A percentile compares a stretch with the other conserved stretches of the same genome.
These are phyloP conservation scores for Eragrostis curvula DNA, from an alignment of 176 grass and related monocot species.

Conservation along the genomic window DNA sequence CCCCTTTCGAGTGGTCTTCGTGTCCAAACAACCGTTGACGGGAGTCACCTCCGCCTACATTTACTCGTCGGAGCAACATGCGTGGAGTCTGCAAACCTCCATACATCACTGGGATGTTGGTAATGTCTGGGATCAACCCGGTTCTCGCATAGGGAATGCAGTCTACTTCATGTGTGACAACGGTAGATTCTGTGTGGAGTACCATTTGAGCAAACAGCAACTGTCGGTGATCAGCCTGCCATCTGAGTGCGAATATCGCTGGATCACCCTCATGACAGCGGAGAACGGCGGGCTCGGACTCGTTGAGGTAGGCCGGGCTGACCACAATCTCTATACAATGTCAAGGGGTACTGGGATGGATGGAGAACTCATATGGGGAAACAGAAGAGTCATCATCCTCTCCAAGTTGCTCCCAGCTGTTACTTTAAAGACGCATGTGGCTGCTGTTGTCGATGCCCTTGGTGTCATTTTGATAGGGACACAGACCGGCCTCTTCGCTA, in stretches of 20 bases:
- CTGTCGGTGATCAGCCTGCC: background rate
- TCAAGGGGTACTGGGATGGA: background rate
- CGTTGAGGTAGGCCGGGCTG: background rate
- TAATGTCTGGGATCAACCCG: background rate
- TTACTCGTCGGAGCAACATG: background rate
- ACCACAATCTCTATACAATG: background rate
- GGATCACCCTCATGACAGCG: background rate
- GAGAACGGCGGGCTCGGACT: background rate
- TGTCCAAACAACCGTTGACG: background rate
- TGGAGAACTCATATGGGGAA: background rate
- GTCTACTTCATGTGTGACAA: background rate
- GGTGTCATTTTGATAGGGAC: background rate
- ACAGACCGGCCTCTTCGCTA: background rate
- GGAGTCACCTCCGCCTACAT: background rate
- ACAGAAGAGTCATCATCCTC: background rate
- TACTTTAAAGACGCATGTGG: background rate
- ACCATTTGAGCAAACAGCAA: background rate
- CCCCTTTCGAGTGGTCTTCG: background rate
- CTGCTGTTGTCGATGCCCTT: background rate
- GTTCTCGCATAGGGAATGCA: background rate
- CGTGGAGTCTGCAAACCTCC: background rate
- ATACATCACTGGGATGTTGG: background rate
- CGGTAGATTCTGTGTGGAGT: background rate
- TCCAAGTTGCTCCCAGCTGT: background rate
- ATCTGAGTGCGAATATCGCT: background rate